Conservation (phyloP, 768 basidiomycete species). For the Amanita pallidorosea region DNA sequence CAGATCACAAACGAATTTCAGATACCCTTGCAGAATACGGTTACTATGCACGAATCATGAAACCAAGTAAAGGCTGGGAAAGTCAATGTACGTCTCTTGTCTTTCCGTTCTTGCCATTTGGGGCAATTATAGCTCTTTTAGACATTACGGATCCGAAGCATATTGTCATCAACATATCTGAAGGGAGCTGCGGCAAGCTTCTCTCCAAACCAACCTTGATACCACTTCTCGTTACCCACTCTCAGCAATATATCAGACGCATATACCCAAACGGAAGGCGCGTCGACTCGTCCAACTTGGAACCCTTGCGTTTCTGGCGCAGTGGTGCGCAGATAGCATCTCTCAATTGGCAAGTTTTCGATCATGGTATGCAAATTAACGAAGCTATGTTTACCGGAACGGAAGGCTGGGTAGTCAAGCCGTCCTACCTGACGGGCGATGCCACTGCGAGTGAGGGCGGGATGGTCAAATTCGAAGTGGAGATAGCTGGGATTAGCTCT, state of each 20-base stretch:
- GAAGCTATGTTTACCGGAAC: constrained; percentile 53
- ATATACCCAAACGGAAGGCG: constrained; percentile 51
- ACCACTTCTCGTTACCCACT: constrained; percentile 28
- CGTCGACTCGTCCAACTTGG: constrained; percentile 42
- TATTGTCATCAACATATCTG: constrained; percentile 52
- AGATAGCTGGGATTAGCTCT: constrained; percentile 34
- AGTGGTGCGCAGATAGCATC: constrained; percentile 46
- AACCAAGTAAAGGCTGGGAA: constrained; percentile 44
- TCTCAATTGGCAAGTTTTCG: constrained; percentile 57
- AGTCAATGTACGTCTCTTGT: constrained; percentile 17
- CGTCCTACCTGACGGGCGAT: constrained; percentile 17
- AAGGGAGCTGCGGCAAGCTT: constrained; percentile 27
- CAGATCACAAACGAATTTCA: constrained; percentile 24
- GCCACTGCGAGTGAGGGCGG: constrained; percentile 4
- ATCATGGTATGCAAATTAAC: constrained; percentile 47
- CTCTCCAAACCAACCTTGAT: constrained; percentile 26
- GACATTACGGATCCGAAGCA: constrained; percentile 32
- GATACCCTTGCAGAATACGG: constrained; percentile 44
- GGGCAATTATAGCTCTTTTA: constrained; percentile 7
- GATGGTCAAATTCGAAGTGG: constrained; percentile 16
- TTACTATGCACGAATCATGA: constrained; percentile 53
- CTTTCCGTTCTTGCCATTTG: background rate
- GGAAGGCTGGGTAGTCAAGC: constrained; percentile 45
- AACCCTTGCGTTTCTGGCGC: constrained; percentile 42
- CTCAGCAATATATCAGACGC: constrained; percentile 34